phyloP scores from a whole-genome alignment of 2,329 filamentous ascomycete species.

The Madurella mycetomatis region DNA sequence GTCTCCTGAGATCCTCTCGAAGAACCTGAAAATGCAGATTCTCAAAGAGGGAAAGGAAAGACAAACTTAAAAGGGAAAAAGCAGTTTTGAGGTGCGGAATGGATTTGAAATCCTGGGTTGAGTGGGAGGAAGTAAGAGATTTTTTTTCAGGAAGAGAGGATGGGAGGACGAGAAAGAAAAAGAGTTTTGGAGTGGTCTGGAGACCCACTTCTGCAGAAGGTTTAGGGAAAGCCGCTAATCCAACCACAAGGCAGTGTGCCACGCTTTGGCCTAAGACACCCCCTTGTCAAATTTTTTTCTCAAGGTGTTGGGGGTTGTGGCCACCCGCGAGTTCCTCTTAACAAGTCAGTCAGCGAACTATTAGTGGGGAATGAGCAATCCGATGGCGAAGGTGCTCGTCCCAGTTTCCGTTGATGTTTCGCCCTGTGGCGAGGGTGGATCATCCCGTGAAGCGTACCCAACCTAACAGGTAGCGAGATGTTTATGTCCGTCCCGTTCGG shows the following conservation, averaged over 20 bases:
- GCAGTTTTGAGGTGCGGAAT: conserved; percentile 24
- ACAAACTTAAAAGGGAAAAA: conserved; percentile 31
- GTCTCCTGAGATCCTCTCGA: conserved; percentile 39
- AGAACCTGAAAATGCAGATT: conserved; percentile 35
- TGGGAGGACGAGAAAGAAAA: conserved; percentile 17
- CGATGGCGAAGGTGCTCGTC: conserved; percentile 7
- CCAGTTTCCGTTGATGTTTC: background rate
- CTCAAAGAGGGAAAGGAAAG: conserved; percentile 44
- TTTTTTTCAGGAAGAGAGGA: conserved; percentile 20
- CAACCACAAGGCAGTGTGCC: conserved; percentile 11
- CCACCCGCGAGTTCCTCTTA: background rate
- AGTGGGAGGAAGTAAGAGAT: conserved; percentile 25
- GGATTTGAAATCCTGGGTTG: conserved; percentile 32
- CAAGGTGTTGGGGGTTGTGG: background rate
- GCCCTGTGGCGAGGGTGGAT: conserved; percentile 4
- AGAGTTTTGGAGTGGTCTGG: conserved; percentile 24
- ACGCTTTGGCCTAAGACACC: conserved; percentile 1
- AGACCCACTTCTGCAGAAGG: conserved; percentile 17
- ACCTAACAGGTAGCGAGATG: background rate
- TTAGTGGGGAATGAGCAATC: conserved; percentile 4
- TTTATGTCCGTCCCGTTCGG: background rate
- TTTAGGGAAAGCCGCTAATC: conserved; percentile 16
- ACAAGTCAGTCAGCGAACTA: too few relatives aligned
- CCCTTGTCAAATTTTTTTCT: conserved; percentile 3
- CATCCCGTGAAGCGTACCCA: too few relatives aligned